These are phyloP conservation scores for Coemansia sp. DNA, from an alignment of 192 early-diverging fungal species.

Conservation along the genomic window DNA sequence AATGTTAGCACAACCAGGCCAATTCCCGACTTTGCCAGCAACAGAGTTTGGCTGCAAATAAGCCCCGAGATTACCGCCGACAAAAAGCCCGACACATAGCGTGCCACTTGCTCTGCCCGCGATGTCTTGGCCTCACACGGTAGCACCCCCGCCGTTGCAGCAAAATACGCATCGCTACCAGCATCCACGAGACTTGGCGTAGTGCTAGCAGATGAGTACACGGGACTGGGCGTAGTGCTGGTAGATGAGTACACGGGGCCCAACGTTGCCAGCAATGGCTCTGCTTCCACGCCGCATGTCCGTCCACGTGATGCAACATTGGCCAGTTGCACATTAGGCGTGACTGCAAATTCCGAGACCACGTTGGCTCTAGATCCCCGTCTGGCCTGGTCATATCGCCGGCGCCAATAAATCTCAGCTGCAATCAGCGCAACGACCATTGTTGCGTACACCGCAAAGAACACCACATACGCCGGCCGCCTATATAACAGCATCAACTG, in stretches of 20 bases:
- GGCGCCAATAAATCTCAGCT: conserved; percentile 47
- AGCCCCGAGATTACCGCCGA: conserved; percentile 71
- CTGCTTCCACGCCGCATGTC: neutral
- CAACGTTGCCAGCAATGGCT: conserved; percentile 14
- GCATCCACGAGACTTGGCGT: conserved; percentile 7
- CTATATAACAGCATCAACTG: conserved; percentile 66
- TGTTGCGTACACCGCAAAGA: conserved; percentile 59
- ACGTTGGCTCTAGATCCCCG: neutral
- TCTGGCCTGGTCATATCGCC: conserved; percentile 7
- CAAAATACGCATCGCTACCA: conserved; percentile 23
- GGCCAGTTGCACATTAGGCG: conserved; percentile 10
- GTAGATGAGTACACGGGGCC: neutral
- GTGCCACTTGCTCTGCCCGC: conserved; percentile 26
- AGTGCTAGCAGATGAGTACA: neutral
- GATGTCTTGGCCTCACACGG: conserved; percentile 25
- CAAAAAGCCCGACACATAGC: conserved; percentile 57
- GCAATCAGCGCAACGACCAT: conserved; percentile 55
- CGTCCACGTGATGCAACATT: conserved; percentile 4
- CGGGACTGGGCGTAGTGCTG: conserved; percentile 1
- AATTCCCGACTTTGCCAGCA: conserved; percentile 77
- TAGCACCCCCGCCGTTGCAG: conserved; percentile 33
- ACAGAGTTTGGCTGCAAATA: conserved; percentile 68
- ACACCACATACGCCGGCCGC: conserved; percentile 66
- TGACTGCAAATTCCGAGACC: neutral
- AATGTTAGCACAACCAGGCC: conserved; percentile 67